These are phyloP conservation scores for Ilex aquifolium DNA, from an alignment of 257 asterid genomes.

Conservation along the genomic window DNA sequence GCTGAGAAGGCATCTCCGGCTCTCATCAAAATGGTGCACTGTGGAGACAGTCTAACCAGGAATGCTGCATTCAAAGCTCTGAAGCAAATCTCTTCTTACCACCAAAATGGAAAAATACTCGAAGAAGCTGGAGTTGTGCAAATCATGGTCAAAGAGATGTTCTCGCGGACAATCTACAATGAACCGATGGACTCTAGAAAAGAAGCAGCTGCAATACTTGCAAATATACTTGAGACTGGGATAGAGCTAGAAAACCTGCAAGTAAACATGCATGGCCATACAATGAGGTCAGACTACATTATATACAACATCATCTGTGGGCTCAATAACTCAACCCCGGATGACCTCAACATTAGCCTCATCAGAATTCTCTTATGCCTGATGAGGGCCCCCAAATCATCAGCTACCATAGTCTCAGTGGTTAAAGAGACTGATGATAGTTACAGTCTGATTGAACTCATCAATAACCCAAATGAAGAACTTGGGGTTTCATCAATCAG, in stretches of 20 bases:
- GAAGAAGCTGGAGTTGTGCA: slow-evolving; percentile 53
- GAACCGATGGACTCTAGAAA: slow-evolving; percentile 44
- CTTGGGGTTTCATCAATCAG: slow-evolving; percentile 51
- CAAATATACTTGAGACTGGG: slow-evolving; percentile 67
- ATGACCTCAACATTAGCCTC: slow-evolving; percentile 55
- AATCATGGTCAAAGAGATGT: slow-evolving; percentile 65
- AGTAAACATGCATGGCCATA: slow-evolving; percentile 53
- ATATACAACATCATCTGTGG: slow-evolving; percentile 44
- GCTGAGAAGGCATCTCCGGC: slow-evolving; percentile 70
- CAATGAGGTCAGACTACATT: slow-evolving; percentile 62
- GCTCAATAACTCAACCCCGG: slow-evolving; percentile 45
- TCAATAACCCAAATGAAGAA: slow-evolving; percentile 53
- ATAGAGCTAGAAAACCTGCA: slow-evolving; percentile 40
- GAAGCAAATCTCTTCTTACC: slow-evolving; percentile 50
- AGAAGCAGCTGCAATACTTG: slow-evolving; percentile 63
- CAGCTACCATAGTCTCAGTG: slow-evolving; percentile 53
- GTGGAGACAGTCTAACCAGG: slow-evolving; percentile 37
- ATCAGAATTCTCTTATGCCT: slow-evolving; percentile 45
- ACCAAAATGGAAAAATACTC: slow-evolving; percentile 41
- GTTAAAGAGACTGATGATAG: slow-evolving; percentile 69
- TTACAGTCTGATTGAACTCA: slow-evolving; percentile 56
- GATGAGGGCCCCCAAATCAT: slow-evolving; percentile 52
- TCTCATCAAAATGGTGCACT: slow-evolving; percentile 55
- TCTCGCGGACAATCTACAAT: slow-evolving; percentile 29
- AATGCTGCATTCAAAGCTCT: slow-evolving; percentile 70